phyloP scores from a whole-genome alignment of 139 green algal genomes.

The Nannochloris sp. region DNA sequence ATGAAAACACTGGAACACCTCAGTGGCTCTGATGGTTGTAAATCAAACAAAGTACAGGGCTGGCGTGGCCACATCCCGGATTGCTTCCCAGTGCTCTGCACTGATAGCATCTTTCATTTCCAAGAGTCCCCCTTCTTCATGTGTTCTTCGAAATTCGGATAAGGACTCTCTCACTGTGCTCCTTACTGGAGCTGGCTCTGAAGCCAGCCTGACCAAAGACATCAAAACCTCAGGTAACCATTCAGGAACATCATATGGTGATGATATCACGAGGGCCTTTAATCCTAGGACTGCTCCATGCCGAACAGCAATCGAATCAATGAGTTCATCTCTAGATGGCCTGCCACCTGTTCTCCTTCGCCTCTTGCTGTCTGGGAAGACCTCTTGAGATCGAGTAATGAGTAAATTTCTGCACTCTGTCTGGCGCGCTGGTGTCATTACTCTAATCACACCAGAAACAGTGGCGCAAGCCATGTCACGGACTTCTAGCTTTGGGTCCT shows the following conservation, averaged over 20 bases:
- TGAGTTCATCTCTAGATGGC: background rate
- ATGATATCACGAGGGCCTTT: conserved; percentile 65
- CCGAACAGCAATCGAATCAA: conserved; percentile 4
- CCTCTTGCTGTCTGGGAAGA: conserved; percentile 33
- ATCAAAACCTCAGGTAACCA: conserved; percentile 75
- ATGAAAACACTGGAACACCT: conserved; percentile 36
- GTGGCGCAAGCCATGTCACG: conserved; percentile 57
- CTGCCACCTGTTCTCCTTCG: background rate
- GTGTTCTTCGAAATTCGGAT: conserved; percentile 56
- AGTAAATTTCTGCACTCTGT: conserved; percentile 32
- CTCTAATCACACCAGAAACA: conserved; percentile 44
- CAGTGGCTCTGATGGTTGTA: conserved; percentile 26
- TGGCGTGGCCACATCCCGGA: conserved; percentile 55
- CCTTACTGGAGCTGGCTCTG: conserved; percentile 41
- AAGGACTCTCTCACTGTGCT: conserved; percentile 38
- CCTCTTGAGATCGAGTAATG: conserved; percentile 19
- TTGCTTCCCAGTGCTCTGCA: conserved; percentile 63
- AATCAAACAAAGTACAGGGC: conserved; percentile 65
- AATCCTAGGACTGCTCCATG: conserved; percentile 60
- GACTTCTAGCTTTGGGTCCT: conserved; percentile 66
- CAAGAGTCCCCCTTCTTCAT: conserved; percentile 45
- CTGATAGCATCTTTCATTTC: conserved; percentile 36
- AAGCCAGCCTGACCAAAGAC: conserved; percentile 44
- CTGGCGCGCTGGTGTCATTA: conserved; percentile 14
- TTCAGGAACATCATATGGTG: conserved; percentile 72